Conservation (phyloP, 1,139 yeast species). For the Diutina mesorugosa region DNA sequence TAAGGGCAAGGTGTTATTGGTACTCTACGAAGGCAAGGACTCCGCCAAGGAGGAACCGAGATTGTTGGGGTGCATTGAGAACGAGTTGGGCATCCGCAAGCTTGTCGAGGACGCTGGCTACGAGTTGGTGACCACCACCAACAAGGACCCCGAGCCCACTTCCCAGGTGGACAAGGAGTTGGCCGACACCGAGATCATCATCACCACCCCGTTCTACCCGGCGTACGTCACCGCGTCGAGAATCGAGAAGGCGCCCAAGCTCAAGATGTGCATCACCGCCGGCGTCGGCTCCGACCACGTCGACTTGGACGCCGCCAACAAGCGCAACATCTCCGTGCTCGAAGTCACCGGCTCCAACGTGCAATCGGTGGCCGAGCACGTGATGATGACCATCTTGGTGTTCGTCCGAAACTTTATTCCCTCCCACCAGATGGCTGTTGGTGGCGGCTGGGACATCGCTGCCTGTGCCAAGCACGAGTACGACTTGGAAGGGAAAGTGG, state of each 20-base stretch:
- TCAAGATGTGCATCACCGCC: slow-evolving; percentile 64
- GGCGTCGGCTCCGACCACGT: slow-evolving; percentile 83
- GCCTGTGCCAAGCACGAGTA: slow-evolving; percentile 62
- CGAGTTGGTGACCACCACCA: slow-evolving; percentile 49
- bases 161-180: slow-evolving; percentile 52
- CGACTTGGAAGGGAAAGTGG: slow-evolving; percentile 64
- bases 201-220: slow-evolving; percentile 79
- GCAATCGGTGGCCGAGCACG: slow-evolving; percentile 74
- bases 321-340: slow-evolving; percentile 46
- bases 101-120: slow-evolving; percentile 61
- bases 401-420: slow-evolving; percentile 71
- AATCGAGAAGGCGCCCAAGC: slow-evolving; percentile 57
- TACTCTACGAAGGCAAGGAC: slow-evolving; percentile 39
- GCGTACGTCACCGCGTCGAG: slow-evolving; percentile 61
- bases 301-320: slow-evolving; percentile 63
- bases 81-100: slow-evolving; percentile 58
- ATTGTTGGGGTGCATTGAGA: slow-evolving; percentile 61
- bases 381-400: slow-evolving; percentile 57
- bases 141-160: slow-evolving; percentile 51
- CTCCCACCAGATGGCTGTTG: slow-evolving; percentile 52
- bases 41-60: slow-evolving; percentile 50
- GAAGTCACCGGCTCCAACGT: slow-evolving; percentile 83
- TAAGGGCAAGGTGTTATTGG: slow-evolving; percentile 37
- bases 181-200: slow-evolving; percentile 61
- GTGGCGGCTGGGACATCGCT: slow-evolving; percentile 68